phyloP scores from a whole-genome alignment of 495 filamentous ascomycete genomes.

The Trichoderma reesei region DNA sequence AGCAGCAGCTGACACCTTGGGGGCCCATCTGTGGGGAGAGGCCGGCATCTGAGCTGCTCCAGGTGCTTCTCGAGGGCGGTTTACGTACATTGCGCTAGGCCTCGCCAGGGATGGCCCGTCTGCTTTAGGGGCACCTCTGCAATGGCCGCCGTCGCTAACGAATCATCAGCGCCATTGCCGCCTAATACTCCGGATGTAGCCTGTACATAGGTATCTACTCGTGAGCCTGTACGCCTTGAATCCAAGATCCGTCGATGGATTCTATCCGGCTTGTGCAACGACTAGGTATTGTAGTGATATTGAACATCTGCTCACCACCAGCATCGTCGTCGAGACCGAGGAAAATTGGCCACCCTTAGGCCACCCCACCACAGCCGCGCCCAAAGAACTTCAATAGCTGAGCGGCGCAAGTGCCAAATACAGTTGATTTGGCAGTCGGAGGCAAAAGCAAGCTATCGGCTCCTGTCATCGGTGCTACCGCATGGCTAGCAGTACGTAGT shows the following conservation, averaged over 20 bases:
- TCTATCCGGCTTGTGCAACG: too few relatives aligned
- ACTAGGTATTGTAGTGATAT: too few relatives aligned
- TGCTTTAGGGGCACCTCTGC: background rate
- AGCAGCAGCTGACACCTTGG: background rate
- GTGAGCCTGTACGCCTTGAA: background rate
- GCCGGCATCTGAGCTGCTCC: constrained; percentile 3
- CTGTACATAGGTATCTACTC: background rate
- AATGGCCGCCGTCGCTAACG: constrained; percentile 6
- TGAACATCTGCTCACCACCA: too few relatives aligned
- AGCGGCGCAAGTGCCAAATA: background rate
- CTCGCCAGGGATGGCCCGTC: background rate
- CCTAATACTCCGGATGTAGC: background rate
- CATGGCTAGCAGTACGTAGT: background rate
- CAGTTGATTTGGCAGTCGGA: too few relatives aligned
- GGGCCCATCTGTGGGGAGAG: background rate
- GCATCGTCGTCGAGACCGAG: too few relatives aligned
- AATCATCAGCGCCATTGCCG: constrained; percentile 2
- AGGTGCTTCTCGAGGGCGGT: background rate
- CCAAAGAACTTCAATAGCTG: background rate
- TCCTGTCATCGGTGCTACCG: background rate
- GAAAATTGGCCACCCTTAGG: background rate
- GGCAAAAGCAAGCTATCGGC: too few relatives aligned
- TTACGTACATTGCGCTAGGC: background rate
- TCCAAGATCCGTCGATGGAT: too few relatives aligned
- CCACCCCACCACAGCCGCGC: background rate